A percentile compares a stretch with the other conserved stretches of the same genome.
Evolutionary conservation across 805 yeast genomes (phyloP).

Genomic region (Yueomyces sp.): DNA sequence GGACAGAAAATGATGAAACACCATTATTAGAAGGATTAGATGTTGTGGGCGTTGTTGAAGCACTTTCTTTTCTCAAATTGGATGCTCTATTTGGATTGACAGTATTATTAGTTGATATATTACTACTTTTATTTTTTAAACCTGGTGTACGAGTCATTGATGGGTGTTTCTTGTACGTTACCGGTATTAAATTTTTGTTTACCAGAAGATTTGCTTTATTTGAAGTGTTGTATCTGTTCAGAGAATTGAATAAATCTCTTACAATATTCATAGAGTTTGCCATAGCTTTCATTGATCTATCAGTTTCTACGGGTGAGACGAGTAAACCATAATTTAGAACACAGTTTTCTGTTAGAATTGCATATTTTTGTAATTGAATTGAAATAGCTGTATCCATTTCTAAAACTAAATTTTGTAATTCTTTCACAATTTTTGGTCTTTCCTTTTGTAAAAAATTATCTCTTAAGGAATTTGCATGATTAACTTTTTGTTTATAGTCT

Average conservation of each 20-base stretch:
- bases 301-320: constrained; percentile 53
- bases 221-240: constrained; percentile 33
- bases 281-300: constrained; percentile 55
- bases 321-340: constrained; percentile 76
- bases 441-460: constrained; percentile 57
- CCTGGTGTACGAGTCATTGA: constrained; percentile 27
- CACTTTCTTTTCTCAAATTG: not conserved
- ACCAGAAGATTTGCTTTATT: constrained; percentile 23
- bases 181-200: constrained; percentile 41
- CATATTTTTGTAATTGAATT: constrained; percentile 76
- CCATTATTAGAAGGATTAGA: not conserved
- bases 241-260: constrained; percentile 59
- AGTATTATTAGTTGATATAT: not conserved
- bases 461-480: constrained; percentile 57
- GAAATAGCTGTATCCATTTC: constrained; percentile 86
- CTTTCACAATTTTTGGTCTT: constrained; percentile 65
- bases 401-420: constrained; percentile 61
- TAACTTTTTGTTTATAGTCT: constrained; percentile 72
- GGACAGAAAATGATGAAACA: no score
- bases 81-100: not conserved
- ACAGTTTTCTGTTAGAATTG: constrained; percentile 76
- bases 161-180: constrained; percentile 61
- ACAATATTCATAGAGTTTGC: constrained; percentile 77
- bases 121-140: not conserved
- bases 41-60: not conserved